Evolutionary conservation across 2,329 filamentous ascomycete species (phyloP).

Genomic region (Diaporthe sp.): DNA sequence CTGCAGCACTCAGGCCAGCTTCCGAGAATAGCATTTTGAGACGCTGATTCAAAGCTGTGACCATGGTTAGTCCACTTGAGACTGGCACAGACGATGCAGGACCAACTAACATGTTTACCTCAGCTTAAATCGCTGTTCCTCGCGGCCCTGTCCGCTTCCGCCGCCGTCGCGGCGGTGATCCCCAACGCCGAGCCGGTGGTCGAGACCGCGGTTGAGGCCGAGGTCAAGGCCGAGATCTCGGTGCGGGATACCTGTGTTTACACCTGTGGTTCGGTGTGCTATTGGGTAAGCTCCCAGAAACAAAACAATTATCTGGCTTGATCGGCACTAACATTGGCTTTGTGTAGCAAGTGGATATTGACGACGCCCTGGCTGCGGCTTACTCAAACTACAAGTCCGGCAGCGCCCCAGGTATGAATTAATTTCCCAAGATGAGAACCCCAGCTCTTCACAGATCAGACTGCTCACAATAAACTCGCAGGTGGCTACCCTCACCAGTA

Average conservation of each 20-base stretch:
- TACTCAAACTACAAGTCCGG: slow-evolving; percentile 49
- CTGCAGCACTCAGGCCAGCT: background rate
- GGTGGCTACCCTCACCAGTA: slow-evolving; percentile 59
- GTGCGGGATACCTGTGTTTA: slow-evolving; percentile 49
- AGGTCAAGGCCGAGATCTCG: slow-evolving; percentile 38
- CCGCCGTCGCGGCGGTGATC: slow-evolving; percentile 14
- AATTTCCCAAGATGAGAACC: background rate
- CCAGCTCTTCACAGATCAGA: slow-evolving; percentile 10
- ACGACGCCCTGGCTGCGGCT: slow-evolving; percentile 51
- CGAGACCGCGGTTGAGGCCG: background rate
- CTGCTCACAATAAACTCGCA: background rate
- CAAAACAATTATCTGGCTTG: accelerated
- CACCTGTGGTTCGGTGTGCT: slow-evolving; percentile 55
- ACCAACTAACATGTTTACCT: background rate
- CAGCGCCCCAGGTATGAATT: slow-evolving; percentile 45
- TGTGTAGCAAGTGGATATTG: slow-evolving; percentile 47
- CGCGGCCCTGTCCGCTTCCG: slow-evolving; percentile 23
- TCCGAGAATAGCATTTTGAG: slow-evolving; percentile 1
- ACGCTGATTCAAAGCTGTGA: background rate
- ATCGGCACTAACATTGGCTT: background rate
- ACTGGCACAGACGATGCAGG: too few relatives aligned
- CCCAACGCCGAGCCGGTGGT: slow-evolving; percentile 4
- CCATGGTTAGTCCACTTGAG: background rate
- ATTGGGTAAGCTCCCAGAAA: slow-evolving; percentile 43
- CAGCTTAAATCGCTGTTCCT: slow-evolving; percentile 29